Evolutionary conservation across 2,329 filamentous ascomycete genomes (phyloP).

Genomic region (Aspergillus pseudonomiae): DNA sequence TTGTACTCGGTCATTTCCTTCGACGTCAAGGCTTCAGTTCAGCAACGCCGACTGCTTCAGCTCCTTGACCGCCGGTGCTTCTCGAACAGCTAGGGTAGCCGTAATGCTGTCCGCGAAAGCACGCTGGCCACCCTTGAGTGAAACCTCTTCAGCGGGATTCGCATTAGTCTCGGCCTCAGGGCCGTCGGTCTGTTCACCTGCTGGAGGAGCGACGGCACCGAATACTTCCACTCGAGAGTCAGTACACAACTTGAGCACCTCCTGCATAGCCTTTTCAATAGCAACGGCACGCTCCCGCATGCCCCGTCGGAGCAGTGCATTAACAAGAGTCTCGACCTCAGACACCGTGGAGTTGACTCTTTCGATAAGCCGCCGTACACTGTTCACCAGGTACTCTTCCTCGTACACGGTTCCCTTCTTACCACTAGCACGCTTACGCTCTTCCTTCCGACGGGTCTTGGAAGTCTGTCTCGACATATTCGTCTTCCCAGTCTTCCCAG

Average conservation of each 20-base stretch:
- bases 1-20: not conserved
- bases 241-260: conserved; percentile 72
- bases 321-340: conserved; percentile 75
- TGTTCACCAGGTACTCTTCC: conserved; percentile 94
- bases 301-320: conserved; percentile 73
- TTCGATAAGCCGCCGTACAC: conserved; percentile 79
- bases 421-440: conserved; percentile 90
- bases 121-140: not conserved
- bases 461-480: conserved; percentile 71
- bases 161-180: conserved; percentile 28
- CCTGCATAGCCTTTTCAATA: conserved; percentile 72
- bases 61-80: conserved; percentile 56
- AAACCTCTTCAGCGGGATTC: conserved; percentile 15
- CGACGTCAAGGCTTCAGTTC: conserved; percentile 23
- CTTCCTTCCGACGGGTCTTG: conserved; percentile 86
- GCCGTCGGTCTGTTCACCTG: conserved; percentile 21
- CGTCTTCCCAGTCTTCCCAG: conserved; percentile 37
- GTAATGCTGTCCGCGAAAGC: not conserved
- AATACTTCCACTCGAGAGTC: conserved; percentile 74
- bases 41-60: conserved; percentile 46
- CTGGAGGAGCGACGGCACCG: conserved; percentile 31
- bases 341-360: conserved; percentile 72
- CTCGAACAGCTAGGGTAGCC: conserved; percentile 27
- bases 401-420: conserved; percentile 98
- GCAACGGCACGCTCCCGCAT: conserved; percentile 88